Conservation (phyloP, 192 early-diverging fungal species). For the Lobosporangium transversale region DNA sequence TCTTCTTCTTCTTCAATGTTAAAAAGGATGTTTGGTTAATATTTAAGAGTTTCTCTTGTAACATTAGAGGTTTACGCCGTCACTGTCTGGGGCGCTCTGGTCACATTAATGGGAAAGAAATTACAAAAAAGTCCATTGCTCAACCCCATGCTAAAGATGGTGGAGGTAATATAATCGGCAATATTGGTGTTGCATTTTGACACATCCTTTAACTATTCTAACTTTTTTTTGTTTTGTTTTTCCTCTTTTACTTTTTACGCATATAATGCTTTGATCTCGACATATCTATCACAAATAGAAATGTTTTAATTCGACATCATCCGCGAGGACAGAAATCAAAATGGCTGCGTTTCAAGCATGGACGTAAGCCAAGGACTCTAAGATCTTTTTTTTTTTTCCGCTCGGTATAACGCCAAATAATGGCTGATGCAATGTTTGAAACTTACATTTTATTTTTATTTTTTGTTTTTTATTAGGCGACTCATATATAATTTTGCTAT, state of each 20-base stretch:
- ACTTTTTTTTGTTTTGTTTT: background rate
- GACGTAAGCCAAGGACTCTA: conserved; percentile 24
- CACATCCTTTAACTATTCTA: background rate
- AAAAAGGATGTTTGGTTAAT: no score
- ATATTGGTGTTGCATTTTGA: background rate
- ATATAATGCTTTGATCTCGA: no score
- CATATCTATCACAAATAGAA: no score
- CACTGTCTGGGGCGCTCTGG: conserved; percentile 39
- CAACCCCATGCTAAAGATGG: conserved; percentile 46
- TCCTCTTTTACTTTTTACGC: no score
- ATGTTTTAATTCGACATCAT: conserved; percentile 26
- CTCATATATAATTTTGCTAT: conserved; percentile 50
- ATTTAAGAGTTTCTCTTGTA: background rate
- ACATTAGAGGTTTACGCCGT: conserved; percentile 40
- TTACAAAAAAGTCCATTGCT: conserved; percentile 22
- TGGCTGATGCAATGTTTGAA: no score
- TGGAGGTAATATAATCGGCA: conserved; percentile 36
- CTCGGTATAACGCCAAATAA: no score
- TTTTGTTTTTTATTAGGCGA: no score
- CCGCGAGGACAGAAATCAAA: conserved; percentile 28
- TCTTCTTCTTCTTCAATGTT: background rate
- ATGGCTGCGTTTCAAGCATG: conserved; percentile 38
- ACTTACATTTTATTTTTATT: no score
- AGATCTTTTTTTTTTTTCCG: no score
- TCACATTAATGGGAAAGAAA: conserved; percentile 19